phyloP scores from a whole-genome alignment of 2,329 filamentous ascomycete genomes.

The Sarocladiaceae sp. region DNA sequence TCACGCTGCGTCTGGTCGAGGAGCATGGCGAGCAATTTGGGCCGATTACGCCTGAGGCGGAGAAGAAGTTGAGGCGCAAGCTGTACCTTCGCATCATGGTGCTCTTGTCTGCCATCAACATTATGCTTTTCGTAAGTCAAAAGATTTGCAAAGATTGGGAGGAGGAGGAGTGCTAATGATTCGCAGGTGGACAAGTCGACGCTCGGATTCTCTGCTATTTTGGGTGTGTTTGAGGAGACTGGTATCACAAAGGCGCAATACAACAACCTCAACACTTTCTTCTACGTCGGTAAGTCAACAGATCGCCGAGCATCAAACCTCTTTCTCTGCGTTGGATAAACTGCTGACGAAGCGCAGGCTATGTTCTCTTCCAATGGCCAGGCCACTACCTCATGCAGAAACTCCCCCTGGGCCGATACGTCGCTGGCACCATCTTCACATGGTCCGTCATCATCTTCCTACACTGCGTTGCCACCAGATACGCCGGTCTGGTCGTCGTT shows the following conservation, averaged over 20 bases:
- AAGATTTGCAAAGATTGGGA: too few species aligned
- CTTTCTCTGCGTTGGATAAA: too few species aligned
- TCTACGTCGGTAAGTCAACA: conserved; percentile 31
- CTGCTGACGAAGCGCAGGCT: conserved; percentile 21
- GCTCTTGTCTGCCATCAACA: conserved; percentile 27
- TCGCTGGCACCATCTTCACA: conserved; percentile 25
- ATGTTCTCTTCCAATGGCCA: conserved; percentile 31
- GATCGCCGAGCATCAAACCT: too few species aligned
- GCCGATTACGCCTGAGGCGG: conserved; percentile 25
- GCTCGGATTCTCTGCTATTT: conserved; percentile 33
- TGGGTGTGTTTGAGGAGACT: conserved; percentile 37
- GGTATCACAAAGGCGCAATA: conserved; percentile 31
- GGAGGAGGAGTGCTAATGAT: too few species aligned
- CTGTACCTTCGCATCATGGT: conserved; percentile 26
- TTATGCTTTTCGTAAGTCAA: conserved; percentile 32
- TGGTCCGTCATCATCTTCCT: conserved; percentile 33
- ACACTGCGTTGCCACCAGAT: conserved; percentile 5
- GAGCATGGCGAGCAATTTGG: conserved; percentile 26
- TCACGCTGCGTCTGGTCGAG: conserved; percentile 25
- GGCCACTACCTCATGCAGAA: conserved; percentile 36
- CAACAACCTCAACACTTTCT: conserved; percentile 36
- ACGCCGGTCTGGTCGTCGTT: conserved; percentile 28
- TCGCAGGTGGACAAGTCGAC: conserved; percentile 37
- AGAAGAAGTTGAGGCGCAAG: conserved; percentile 26
- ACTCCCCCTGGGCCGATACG: conserved; percentile 32